Conservation (phyloP, 225 moss, liverwort and hornwort genomes). For the Straminergon stramineum region DNA sequence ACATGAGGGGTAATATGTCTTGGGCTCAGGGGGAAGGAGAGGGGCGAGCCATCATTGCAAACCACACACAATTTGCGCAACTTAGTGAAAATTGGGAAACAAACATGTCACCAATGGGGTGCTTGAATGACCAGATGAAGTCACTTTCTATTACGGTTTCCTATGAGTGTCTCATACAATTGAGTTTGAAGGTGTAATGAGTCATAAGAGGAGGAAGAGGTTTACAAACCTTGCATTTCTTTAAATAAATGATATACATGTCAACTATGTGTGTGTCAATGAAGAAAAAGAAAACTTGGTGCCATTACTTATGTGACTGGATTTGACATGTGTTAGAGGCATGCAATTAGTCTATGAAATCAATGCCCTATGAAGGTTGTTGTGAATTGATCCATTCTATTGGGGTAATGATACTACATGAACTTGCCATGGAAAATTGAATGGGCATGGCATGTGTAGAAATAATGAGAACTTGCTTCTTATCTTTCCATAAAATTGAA, state of each 20-base stretch:
- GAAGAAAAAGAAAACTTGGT: too few species aligned
- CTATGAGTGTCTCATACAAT: background rate
- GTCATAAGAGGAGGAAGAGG: too few species aligned
- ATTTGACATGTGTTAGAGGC: background rate
- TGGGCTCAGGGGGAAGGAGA: too few species aligned
- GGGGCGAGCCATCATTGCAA: background rate
- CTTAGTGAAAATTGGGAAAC: accelerated
- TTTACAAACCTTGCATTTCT: too few species aligned
- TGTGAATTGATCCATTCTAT: accelerated
- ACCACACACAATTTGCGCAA: background rate
- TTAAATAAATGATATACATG: background rate
- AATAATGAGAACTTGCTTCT: too few species aligned
- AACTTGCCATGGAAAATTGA: accelerated
- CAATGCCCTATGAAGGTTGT: accelerated
- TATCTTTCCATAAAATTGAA: background rate
- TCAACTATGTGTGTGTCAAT: accelerated
- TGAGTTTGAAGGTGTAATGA: background rate
- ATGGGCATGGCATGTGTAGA: background rate
- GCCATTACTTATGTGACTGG: background rate
- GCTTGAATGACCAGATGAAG: accelerated
- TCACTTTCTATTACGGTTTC: too few species aligned
- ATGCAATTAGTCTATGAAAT: background rate
- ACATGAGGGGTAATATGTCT: background rate
- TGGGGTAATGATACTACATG: accelerated
- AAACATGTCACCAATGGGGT: accelerated